Conservation (phyloP, 2,329 filamentous ascomycete genomes). For the Aspergillus tanneri region DNA sequence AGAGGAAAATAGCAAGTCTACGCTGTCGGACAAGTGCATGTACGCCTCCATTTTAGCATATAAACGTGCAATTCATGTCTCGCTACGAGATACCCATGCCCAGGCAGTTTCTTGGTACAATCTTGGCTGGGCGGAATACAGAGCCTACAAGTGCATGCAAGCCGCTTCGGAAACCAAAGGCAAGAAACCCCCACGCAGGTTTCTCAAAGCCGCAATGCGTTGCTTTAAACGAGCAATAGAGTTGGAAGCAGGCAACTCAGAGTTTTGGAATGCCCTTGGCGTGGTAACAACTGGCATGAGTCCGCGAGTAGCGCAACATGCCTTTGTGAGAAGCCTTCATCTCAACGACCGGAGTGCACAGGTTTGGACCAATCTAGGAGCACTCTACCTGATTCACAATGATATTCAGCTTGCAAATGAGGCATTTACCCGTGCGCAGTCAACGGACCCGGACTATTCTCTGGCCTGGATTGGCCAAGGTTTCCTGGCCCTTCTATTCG, state of each 20-base stretch:
- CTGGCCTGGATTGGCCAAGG: constrained; percentile 94
- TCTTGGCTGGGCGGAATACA: constrained; percentile 88
- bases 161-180: constrained; percentile 36
- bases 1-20: constrained; percentile 30
- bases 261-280: constrained; percentile 96
- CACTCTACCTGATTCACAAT: constrained; percentile 78
- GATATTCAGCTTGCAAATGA: constrained; percentile 85
- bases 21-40: constrained; percentile 55
- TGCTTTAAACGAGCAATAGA: constrained; percentile 97
- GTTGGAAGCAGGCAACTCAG: constrained; percentile 85
- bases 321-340: constrained; percentile 88
- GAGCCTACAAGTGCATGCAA: constrained; percentile 67
- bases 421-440: constrained; percentile 86
- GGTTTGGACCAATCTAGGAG: constrained; percentile 87
- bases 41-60: constrained; percentile 77
- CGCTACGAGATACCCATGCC: constrained; percentile 73
- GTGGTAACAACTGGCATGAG: constrained; percentile 86
- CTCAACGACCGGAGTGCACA: constrained; percentile 83
- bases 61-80: constrained; percentile 77
- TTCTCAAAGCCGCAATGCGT: constrained; percentile 76
- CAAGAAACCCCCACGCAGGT: constrained; percentile 61
- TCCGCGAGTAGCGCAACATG: constrained; percentile 84
- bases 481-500: constrained; percentile 73
- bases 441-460: constrained; percentile 88
- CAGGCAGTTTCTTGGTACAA: constrained; percentile 98